Base-by-base conservation (phyloP, 352 stramenopile genomes). In the Globisporangium perplexum region DNA sequence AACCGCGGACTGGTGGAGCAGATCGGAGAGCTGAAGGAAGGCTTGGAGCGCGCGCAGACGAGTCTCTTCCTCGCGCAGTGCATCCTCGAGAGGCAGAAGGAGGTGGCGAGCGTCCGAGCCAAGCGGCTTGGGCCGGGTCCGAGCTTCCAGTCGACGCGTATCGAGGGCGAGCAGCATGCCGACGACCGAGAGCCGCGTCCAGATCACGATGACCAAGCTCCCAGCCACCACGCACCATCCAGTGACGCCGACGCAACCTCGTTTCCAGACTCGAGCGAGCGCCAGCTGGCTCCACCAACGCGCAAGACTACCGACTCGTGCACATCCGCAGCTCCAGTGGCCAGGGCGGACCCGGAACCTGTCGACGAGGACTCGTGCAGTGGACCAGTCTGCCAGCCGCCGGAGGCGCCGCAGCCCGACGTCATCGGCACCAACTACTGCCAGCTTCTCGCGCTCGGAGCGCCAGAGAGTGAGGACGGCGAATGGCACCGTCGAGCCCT, bases 401-500 rank as follows among this genome's bases (percentile, higher is more conserved):
- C 26, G 26, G 26, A 18, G 12, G 12, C 11, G 14, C 33, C 4
- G 33, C 8, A 39, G 4, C 12, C 8, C 6, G 50, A 47, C 15
- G 3, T 38, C 15, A 4, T 15, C 7, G 30, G 31, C 18, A 64
- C 20, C 33, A 69, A 60, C 44, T 86, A 75, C 44, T 58, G 55
- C 12, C 47, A 84, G 46, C 66, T 87, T n/a, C 58, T 65, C 1
- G 26, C 73, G 18, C 49, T 80, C 36, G n/a, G 41, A 20, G 60
- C 55, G 17, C 31, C 54, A 20, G 50, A 53, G 38, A 47, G 50
- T 10, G 60, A 67, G 48, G 54, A 68, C 20, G 48, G 7, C 3
- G 28, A 45, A 24, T 83, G 67, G 66, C 66, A 76, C 44, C 60
- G 58, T 23, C 50, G 60, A 4, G 66, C 74, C 18, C 56, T 90